Conservation (phyloP, 495 filamentous ascomycete species). For the Aspergillus saccharolyticus region DNA sequence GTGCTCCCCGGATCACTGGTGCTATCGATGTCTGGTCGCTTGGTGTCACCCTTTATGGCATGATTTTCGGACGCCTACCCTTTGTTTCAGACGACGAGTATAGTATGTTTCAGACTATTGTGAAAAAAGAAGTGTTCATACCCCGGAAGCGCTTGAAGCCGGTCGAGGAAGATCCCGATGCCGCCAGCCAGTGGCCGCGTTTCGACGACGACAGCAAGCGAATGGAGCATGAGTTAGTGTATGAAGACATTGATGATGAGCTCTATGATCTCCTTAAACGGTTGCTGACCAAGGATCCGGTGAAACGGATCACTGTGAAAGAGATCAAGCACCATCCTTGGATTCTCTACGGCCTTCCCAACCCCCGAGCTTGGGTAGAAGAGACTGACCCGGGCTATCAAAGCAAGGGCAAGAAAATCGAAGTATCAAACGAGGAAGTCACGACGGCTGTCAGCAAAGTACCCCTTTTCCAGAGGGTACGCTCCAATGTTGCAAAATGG, state of each 20-base stretch:
- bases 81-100: constrained; percentile 90
- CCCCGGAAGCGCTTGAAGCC: constrained; percentile 73
- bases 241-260: constrained; percentile 80
- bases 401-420: constrained; percentile 81
- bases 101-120: constrained; percentile 83
- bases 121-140: constrained; percentile 84
- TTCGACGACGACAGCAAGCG: constrained; percentile 46
- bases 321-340: constrained; percentile 97
- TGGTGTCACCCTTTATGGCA: constrained; percentile 90
- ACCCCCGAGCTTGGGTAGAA: constrained; percentile 78
- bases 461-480: constrained; percentile 70
- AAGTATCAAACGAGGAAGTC: constrained; percentile 86
- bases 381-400: constrained; percentile 83
- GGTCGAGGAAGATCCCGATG: constrained; percentile 55
- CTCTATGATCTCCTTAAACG: constrained; percentile 75
- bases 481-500: constrained; percentile 50
- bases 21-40: constrained; percentile 97
- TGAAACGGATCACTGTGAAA: constrained; percentile 77
- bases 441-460: constrained; percentile 85
- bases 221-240: constrained; percentile 63
- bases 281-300: constrained; percentile 83
- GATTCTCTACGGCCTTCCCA: constrained; percentile 74
- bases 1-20: constrained; percentile 51
- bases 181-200: constrained; percentile 27
- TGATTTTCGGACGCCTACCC: constrained; percentile 87